These are phyloP conservation scores for Scalesia atractyloides DNA, from an alignment of 129 eudicot species.

Conservation along the genomic window DNA sequence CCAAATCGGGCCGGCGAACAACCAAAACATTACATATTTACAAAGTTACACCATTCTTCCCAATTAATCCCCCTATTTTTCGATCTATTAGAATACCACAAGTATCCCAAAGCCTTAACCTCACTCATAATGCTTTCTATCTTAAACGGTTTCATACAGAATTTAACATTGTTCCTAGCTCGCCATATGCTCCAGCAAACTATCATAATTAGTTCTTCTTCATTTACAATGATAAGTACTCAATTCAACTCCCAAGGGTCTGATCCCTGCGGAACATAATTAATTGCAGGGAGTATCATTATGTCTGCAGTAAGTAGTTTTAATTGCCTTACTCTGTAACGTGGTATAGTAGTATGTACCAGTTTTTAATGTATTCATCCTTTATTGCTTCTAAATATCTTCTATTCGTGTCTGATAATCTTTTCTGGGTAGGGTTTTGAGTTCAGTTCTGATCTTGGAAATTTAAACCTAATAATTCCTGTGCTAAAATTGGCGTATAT, in stretches of 20 bases:
- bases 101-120: too few relatives aligned
- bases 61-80: too few relatives aligned
- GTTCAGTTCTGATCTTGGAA: slow-evolving; percentile 18
- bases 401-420: slow-evolving; percentile 4
- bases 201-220: not conserved
- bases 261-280: slow-evolving; percentile 17
- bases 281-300: slow-evolving; percentile 10
- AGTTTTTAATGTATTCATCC: slow-evolving; percentile 14
- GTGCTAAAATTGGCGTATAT: slow-evolving; percentile 12
- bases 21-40: too few relatives aligned
- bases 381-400: slow-evolving; percentile 23
- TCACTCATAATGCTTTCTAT: too few relatives aligned
- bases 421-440: not conserved
- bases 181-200: too few relatives aligned
- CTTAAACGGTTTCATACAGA: too few relatives aligned
- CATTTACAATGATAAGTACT: slow-evolving; percentile 1
- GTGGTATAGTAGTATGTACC: slow-evolving; percentile 1
- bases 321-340: slow-evolving; percentile 7
- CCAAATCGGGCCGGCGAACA: too few relatives aligned
- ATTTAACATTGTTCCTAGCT: too few relatives aligned
- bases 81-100: too few relatives aligned
- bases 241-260: slow-evolving; percentile 9
- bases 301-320: slow-evolving; percentile 10
- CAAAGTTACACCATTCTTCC: too few relatives aligned
- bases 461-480: not conserved